Conservation (phyloP, 192 early-diverging fungal species). For the Backusella tuberculispora region DNA sequence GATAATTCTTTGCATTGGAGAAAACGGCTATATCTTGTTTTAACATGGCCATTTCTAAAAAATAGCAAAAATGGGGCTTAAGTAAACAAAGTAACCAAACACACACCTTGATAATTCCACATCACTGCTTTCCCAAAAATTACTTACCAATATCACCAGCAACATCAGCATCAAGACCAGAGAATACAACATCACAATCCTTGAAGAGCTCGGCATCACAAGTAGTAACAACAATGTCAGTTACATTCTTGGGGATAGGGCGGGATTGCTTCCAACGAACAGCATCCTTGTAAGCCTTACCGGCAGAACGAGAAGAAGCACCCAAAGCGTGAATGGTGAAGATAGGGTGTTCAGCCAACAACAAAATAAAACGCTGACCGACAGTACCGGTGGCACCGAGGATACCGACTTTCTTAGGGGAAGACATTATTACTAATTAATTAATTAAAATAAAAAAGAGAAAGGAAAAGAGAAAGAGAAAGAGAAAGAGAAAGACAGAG, state of each 20-base stretch:
- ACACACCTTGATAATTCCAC: background rate
- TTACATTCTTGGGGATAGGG: conserved; percentile 68
- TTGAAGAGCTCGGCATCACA: conserved; percentile 81
- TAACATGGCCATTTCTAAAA: conserved; percentile 82
- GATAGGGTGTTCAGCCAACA: conserved; percentile 84
- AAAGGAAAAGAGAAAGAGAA: conserved; percentile 22
- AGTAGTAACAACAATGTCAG: conserved; percentile 58
- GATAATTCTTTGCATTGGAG: conserved; percentile 97
- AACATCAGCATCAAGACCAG: conserved; percentile 91
- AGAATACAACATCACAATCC: conserved; percentile 91
- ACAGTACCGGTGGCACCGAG: conserved; percentile 98
- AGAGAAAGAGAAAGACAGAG: background rate
- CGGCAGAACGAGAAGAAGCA: conserved; percentile 89
- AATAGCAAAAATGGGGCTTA: conserved; percentile 8
- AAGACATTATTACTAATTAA: conserved; percentile 17
- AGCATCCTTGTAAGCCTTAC: conserved; percentile 80
- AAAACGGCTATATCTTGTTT: conserved; percentile 87
- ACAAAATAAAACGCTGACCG: conserved; percentile 94
- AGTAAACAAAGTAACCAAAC: background rate
- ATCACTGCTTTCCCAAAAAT: background rate
- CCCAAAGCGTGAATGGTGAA: conserved; percentile 90
- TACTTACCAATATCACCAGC: conserved; percentile 85
- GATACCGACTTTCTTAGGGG: conserved; percentile 73
- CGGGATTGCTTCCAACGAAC: conserved; percentile 88
- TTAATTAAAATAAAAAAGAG: background rate